A percentile compares a stretch with the other conserved stretches of the same genome.
Conservation (phyloP, 2,329 filamentous ascomycete species). For the Trichophyton rubrum region DNA sequence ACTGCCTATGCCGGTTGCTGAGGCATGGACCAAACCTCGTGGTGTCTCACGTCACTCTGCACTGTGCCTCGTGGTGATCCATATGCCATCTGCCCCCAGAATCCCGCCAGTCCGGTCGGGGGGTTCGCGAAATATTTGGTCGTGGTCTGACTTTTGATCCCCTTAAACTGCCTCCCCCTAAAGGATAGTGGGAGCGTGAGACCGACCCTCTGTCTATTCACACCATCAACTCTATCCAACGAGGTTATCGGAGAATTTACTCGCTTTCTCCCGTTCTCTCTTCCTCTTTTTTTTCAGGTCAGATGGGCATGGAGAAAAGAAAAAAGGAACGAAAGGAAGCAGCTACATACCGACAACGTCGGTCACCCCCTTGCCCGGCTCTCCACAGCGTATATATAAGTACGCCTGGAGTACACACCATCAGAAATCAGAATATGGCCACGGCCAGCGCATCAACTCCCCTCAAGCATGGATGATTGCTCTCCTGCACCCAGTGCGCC, state of each 20-base stretch:
- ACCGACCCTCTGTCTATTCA: too few relatives aligned
- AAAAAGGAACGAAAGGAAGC: not conserved
- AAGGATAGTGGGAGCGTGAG: too few relatives aligned
- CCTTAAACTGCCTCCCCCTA: too few relatives aligned
- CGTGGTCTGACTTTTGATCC: too few relatives aligned
- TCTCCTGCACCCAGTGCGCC: too few relatives aligned
- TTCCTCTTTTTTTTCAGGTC: not conserved
- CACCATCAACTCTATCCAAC: not conserved
- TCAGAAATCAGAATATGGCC: not conserved
- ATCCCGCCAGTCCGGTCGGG: not conserved
- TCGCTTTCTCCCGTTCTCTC: not conserved
- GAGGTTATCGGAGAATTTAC: not conserved
- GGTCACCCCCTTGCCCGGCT: not conserved
- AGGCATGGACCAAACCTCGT: constrained; percentile 1
- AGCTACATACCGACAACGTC: not conserved
- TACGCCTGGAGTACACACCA: not conserved
- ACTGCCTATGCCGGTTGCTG: not conserved
- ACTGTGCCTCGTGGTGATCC: constrained; percentile 1
- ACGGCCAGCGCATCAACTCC: not conserved
- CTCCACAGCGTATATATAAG: not conserved
- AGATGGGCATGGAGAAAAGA: not conserved
- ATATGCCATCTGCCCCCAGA: not conserved
- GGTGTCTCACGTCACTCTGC: constrained; percentile 1
- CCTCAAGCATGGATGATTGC: not conserved
- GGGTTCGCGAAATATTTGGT: not conserved